phyloP scores from a whole-genome alignment of 139 green algal genomes.

The Choricystis sp. region DNA sequence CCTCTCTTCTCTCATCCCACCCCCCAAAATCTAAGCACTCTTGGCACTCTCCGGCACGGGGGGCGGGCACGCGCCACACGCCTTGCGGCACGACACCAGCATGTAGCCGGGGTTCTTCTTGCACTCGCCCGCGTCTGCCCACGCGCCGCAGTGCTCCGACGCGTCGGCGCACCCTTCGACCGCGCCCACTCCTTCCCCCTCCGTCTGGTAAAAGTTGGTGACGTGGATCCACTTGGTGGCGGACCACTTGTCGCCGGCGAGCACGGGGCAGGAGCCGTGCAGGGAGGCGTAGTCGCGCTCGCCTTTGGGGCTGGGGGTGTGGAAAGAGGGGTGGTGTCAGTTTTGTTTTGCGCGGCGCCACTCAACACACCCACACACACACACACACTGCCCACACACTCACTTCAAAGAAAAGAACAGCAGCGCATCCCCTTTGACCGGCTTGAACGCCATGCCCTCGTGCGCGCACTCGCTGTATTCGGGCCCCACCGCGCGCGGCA shows the following conservation, averaged over 20 bases:
- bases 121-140: slow-evolving; percentile 9
- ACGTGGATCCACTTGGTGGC: slow-evolving; percentile 42
- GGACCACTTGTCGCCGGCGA: neutral
- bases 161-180: slow-evolving; percentile 6
- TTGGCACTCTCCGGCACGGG: too few species aligned
- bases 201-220: slow-evolving; percentile 1
- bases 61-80: slow-evolving; percentile 1
- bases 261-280: slow-evolving; percentile 47
- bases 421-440: slow-evolving; percentile 24
- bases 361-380: too few species aligned
- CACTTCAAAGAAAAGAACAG: slow-evolving; percentile 50
- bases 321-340: too few species aligned
- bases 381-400: too few species aligned
- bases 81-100: slow-evolving; percentile 5
- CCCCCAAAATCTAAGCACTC: too few species aligned
- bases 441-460: slow-evolving; percentile 32
- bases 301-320: slow-evolving; percentile 39
- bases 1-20: too few species aligned
- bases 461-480: slow-evolving; percentile 32
- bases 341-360: too few species aligned
- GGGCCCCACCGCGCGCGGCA: slow-evolving; percentile 12
- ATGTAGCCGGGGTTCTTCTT: slow-evolving; percentile 19
- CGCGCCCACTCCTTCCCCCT: neutral
- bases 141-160: slow-evolving; percentile 13
- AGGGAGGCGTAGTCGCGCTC: slow-evolving; percentile 31